phyloP scores from a whole-genome alignment of 106 monocot species.

The Dendrobium nobile region DNA sequence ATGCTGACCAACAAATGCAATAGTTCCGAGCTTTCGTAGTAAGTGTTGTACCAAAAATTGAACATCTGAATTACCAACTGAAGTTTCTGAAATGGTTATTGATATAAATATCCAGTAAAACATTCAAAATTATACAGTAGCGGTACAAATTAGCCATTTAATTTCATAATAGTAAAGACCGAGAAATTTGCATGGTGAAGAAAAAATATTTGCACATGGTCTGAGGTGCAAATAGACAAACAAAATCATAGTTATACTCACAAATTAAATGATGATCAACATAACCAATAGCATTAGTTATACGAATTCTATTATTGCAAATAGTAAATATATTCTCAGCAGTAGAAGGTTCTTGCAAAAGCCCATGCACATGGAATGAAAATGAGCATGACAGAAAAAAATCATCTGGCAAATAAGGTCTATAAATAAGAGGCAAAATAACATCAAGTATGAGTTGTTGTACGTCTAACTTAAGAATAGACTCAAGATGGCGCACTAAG shows the following conservation, averaged over 20 bases:
- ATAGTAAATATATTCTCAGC: background rate
- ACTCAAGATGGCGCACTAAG: too few relatives aligned
- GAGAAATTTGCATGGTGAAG: background rate
- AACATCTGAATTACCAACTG: conserved; percentile 24
- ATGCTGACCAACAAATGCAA: conserved; percentile 72
- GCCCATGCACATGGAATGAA: background rate
- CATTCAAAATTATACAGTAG: background rate
- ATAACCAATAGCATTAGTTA: background rate
- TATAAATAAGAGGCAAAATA: too few relatives aligned
- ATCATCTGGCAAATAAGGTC: too few relatives aligned
- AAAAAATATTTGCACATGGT: background rate
- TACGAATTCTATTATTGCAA: background rate
- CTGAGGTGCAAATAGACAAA: too few relatives aligned
- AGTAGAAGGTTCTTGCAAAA: background rate
- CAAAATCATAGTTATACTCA: background rate
- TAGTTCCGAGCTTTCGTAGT: conserved; percentile 64
- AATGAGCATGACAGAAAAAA: too few relatives aligned
- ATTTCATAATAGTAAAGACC: background rate
- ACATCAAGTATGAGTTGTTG: too few relatives aligned
- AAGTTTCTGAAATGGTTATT: conserved; percentile 21
- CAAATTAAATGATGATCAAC: background rate
- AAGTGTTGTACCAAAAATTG: conserved; percentile 66
- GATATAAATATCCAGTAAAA: background rate
- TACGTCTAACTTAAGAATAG: too few relatives aligned
- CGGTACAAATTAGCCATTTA: background rate